Evolutionary conservation across 2,329 filamentous ascomycete genomes (phyloP).

Genomic region (Phialophora verrucosa): DNA sequence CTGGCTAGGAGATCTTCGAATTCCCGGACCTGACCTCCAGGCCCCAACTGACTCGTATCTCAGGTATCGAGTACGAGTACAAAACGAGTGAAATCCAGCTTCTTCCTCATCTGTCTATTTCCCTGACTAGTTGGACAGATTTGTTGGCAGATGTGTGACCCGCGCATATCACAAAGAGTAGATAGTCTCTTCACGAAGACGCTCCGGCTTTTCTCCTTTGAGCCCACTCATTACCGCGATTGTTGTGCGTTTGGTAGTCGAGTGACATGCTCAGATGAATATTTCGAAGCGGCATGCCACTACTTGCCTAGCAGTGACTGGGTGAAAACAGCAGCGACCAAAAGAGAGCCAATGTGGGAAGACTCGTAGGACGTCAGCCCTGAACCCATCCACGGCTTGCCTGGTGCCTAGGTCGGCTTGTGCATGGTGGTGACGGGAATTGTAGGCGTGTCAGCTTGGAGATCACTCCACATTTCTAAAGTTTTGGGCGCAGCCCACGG

Average conservation of each 20-base stretch:
- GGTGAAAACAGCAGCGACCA: neutral
- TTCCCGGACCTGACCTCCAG: too few species aligned
- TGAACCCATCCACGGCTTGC: neutral
- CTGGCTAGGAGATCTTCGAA: neutral
- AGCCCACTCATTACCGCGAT: too few species aligned
- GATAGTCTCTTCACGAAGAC: too few species aligned
- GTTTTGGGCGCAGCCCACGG: neutral
- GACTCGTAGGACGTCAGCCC: neutral
- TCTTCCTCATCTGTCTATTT: too few species aligned
- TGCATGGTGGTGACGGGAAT: neutral
- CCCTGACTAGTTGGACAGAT: too few species aligned
- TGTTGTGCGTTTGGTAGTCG: neutral
- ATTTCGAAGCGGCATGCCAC: neutral
- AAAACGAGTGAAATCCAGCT: too few species aligned
- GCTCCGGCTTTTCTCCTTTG: too few species aligned
- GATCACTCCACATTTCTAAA: conserved; percentile 4
- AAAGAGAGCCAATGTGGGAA: too few species aligned
- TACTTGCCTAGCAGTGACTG: neutral
- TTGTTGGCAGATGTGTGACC: too few species aligned
- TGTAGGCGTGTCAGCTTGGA: neutral
- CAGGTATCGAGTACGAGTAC: too few species aligned
- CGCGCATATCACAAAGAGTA: too few species aligned
- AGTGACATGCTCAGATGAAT: neutral
- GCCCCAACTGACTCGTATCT: too few species aligned
- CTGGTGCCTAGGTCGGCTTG: neutral